Evolutionary conservation across 163 green algal genomes (phyloP), one percentile per base, ranked within the genome.

Genomic region (Scenedesmus sp.): DNA sequence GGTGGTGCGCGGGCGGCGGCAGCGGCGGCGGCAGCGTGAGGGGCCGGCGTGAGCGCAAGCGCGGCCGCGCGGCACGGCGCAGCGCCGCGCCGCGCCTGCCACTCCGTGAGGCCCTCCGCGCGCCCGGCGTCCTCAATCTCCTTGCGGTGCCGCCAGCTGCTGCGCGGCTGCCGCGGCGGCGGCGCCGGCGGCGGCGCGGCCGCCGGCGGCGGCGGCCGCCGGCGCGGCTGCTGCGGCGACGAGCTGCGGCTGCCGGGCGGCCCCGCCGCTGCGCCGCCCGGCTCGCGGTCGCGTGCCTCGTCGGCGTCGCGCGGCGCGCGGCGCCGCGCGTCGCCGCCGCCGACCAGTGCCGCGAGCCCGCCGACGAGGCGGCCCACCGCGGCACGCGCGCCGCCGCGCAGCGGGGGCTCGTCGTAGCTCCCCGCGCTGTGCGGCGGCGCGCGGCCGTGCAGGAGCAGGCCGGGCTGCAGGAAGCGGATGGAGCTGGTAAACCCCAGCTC

Each of bases 401-500:
- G 7, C 39, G 62, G n/a, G 11, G 10, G 24, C 14, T 56, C 34
- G 18, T 77, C 69, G 28, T n/a, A 45, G 22, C 69, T 77, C 53
- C 69, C n/a, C 0, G 45, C n/a, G 39, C 50, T 77, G 53, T 67
- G 69, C 2, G 75, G 75, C 29, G 75, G 54, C 3, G 20, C n/a
- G 47, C 51, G 5, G 65, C 85, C 90, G 69, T 92, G 85, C 26
- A 97, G 88, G 63, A 97, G 85, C 72, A 96, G 77, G 24, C 92
- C 92, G 0, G 92, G 90, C 82, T 96, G 92, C 63, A 97, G 85
- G 78, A 96, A 96, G n/a, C 87, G 84, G 13, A 93, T 82, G 7
- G 80, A 88, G 4, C 87, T 93, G 2, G 93, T 97, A 79, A 93
- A 95, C 10, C 87, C 87, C 22, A 97, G 90, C 86, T 97, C 93